These are phyloP conservation scores for Leccinum olivaceopallidum DNA, from an alignment of 768 basidiomycete genomes.

Conservation along the genomic window DNA sequence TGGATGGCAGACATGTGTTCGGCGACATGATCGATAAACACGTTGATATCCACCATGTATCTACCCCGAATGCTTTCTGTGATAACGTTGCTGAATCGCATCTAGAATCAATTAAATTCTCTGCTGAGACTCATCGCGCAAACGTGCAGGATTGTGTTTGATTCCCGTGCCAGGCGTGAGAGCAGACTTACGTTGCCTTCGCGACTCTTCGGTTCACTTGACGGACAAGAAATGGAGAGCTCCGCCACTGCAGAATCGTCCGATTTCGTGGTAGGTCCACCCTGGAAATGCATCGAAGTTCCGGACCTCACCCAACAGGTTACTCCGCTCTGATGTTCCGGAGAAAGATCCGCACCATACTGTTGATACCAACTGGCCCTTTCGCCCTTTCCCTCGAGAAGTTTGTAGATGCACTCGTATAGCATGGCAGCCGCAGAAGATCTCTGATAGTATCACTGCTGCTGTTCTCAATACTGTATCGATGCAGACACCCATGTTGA, in stretches of 20 bases:
- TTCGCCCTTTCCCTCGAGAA: background rate
- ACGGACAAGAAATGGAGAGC: background rate
- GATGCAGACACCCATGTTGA: background rate
- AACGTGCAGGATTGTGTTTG: background rate
- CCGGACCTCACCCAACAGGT: background rate
- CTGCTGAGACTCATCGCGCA: background rate
- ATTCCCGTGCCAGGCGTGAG: background rate
- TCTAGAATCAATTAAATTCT: background rate
- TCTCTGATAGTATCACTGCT: background rate
- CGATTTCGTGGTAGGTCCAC: background rate
- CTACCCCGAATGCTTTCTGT: background rate
- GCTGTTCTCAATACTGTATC: background rate
- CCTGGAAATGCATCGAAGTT: background rate
- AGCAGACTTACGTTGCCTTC: background rate
- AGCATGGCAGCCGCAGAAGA: background rate
- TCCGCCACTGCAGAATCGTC: background rate
- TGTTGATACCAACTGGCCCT: background rate
- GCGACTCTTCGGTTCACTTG: background rate
- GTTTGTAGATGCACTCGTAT: background rate
- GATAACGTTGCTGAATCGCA: background rate
- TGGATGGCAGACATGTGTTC: conserved; percentile 49
- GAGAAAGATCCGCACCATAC: background rate
- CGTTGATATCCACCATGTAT: background rate
- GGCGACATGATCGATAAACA: conserved; percentile 2
- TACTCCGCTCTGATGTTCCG: background rate